A percentile compares a stretch with the other conserved stretches of the same genome.
These are phyloP conservation scores for Linnemannia zychae DNA, from an alignment of 192 early-diverging fungal genomes.

Conservation along the genomic window DNA sequence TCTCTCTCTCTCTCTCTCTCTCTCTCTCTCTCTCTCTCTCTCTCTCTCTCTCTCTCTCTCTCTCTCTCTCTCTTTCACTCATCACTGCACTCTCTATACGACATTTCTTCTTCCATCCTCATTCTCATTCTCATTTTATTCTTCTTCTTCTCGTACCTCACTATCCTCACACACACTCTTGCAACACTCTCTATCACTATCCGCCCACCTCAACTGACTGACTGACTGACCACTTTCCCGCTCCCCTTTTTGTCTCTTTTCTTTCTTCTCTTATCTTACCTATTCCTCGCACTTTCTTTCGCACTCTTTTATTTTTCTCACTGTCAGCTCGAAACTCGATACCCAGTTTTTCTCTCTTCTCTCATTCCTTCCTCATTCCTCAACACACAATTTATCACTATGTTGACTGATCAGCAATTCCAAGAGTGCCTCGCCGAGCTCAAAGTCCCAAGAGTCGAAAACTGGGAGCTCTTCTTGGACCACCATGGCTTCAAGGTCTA, in stretches of 20 bases:
- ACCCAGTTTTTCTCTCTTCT: not conserved
- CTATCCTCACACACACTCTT: not conserved
- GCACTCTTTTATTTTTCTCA: not conserved
- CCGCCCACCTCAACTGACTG: not conserved
- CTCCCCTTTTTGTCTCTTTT: not conserved
- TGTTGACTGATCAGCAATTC: constrained; percentile 54
- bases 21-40: too few species aligned
- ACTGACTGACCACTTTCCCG: not conserved
- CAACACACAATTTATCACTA: not conserved
- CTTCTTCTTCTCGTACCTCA: not conserved
- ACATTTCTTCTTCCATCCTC: not conserved
- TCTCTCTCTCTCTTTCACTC: not conserved
- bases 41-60: too few species aligned
- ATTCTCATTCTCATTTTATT: not conserved
- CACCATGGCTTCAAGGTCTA: constrained; percentile 59
- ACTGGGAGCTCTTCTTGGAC: constrained; percentile 59
- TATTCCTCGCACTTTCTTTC: not conserved
- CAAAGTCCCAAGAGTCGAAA: constrained; percentile 34
- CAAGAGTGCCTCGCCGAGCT: constrained; percentile 48
- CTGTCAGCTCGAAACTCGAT: not conserved
- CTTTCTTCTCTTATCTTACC: not conserved
- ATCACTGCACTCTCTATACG: not conserved
- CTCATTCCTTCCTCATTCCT: not conserved
- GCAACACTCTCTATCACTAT: not conserved
- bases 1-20: too few species aligned